Percentiles rank a stretch among this genome's conserved stretches.
Evolutionary conservation across 2,329 filamentous ascomycete genomes (phyloP).

Genomic region (Hirsutella rhossiliensis): DNA sequence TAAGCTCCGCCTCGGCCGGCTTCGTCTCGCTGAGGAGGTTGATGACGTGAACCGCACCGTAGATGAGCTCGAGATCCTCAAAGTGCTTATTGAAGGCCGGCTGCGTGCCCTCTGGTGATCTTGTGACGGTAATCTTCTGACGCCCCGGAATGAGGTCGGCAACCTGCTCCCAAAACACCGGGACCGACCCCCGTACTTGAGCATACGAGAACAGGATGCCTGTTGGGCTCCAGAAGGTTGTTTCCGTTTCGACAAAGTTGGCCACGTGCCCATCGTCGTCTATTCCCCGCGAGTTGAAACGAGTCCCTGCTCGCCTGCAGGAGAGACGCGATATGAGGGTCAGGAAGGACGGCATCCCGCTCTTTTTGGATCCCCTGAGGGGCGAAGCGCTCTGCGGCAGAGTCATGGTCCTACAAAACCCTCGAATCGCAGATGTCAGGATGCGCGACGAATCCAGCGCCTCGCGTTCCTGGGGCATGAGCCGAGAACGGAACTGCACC

Average conservation of each 20-base stretch:
- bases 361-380: conserved; percentile 44
- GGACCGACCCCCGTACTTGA: conserved; percentile 85
- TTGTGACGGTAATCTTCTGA: conserved; percentile 85
- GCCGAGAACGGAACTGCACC: conserved; percentile 73
- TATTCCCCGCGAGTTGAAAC: conserved; percentile 94
- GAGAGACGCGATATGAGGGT: conserved; percentile 88
- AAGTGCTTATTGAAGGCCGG: conserved; percentile 96
- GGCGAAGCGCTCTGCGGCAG: conserved; percentile 69
- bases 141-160: conserved; percentile 80
- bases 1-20: conserved; percentile 74
- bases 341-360: conserved; percentile 69
- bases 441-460: conserved; percentile 80
- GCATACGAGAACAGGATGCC: conserved; percentile 82
- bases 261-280: conserved; percentile 96
- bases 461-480: conserved; percentile 62
- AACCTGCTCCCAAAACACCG: conserved; percentile 93
- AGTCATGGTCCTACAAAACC: conserved; percentile 78
- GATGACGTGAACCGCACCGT: conserved; percentile 84
- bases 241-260: conserved; percentile 98
- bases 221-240: conserved; percentile 73
- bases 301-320: conserved; percentile 79
- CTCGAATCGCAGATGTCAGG: conserved; percentile 84
- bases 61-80: conserved; percentile 69
- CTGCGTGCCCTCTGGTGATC: conserved; percentile 81
- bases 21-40: conserved; percentile 91